Evolutionary conservation across 2,329 filamentous ascomycete genomes (phyloP), one percentile per base, ranked within the genome.

Genomic region (Helotiales sp.): DNA sequence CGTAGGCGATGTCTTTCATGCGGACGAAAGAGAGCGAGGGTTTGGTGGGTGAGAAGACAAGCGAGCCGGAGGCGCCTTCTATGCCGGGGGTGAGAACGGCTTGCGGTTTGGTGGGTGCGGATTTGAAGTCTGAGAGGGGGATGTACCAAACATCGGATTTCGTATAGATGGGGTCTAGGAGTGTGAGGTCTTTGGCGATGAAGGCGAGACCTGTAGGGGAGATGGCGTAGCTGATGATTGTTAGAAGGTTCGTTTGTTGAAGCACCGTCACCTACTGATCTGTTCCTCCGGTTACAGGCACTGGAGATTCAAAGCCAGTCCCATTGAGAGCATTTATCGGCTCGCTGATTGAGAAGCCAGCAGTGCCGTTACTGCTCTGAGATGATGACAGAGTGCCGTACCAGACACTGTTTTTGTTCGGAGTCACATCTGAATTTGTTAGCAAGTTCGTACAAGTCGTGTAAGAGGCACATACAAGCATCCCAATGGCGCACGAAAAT

Each of bases 1-100:
- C 93, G 76, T 97, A 96, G 64, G 90, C 87, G 59, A 87, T 84
- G 57, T 85, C 84, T 67, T 86, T 85, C 92, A 95, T 96, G 69
- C 91, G 88, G 47, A 92, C 82, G 77, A 96, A 97, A 1, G 87
- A 92, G 24, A 94, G 81, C 68, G 86, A 84, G 34, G 82, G 84
- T 8, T 93, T 91, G 72, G 89, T 84, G 1, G 87, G 87, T 3
- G 92, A 93, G 79, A 96, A 96, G 0, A 85, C 84, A 0, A 93
- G 92, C 0, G 26, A 45, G 3, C 58, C 55, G 1, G 72, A 75
- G 34, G 70, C 70, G 20, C 73, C 73, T 52, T 72, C 66, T n/a
- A 74, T 64, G 5, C 60, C 54, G 3, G 72, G 72, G 13, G 72
- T 75, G 13, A 50, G 43, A 22, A 73, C 52, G 6, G 70, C 34